Conservation (phyloP, 192 early-diverging fungal genomes). For the Podila clonocystis region DNA sequence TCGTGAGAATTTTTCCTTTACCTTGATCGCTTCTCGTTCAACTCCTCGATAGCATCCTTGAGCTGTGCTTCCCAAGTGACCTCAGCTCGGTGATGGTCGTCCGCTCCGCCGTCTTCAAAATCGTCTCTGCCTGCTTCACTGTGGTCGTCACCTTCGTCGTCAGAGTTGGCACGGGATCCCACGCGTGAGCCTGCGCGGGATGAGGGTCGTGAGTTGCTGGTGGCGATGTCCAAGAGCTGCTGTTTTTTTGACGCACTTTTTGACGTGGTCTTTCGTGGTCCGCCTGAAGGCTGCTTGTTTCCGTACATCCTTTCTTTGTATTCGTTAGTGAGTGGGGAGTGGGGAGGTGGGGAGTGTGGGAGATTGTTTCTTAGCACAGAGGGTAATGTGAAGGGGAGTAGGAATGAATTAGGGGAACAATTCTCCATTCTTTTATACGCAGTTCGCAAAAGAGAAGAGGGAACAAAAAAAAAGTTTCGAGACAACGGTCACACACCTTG, state of each 20-base stretch:
- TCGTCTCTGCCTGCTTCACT: conserved; percentile 11
- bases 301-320: conserved; percentile 9
- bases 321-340: neutral
- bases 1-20: conserved; percentile 16
- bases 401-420: no score
- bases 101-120: conserved; percentile 23
- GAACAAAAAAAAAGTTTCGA: no score
- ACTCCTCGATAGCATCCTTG: conserved; percentile 60
- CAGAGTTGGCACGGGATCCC: conserved; percentile 35
- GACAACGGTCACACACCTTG: no score
- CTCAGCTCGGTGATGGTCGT: conserved; percentile 11
- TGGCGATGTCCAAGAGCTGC: conserved; percentile 17
- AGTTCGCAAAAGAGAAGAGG: no score
- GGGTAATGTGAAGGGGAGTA: neutral
- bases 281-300: conserved; percentile 31
- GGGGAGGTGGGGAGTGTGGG: neutral
- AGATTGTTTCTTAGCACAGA: conserved; percentile 1
- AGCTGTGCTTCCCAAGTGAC: conserved; percentile 55
- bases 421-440: no score
- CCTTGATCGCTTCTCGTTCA: conserved; percentile 64
- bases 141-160: conserved; percentile 39
- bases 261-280: conserved; percentile 1
- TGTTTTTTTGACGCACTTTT: conserved; percentile 43
- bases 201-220: conserved; percentile 17
- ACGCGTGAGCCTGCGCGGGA: conserved; percentile 30